Evolutionary conservation across 1,139 yeast genomes (phyloP).

Genomic region (Yamadazyma mexicana): DNA sequence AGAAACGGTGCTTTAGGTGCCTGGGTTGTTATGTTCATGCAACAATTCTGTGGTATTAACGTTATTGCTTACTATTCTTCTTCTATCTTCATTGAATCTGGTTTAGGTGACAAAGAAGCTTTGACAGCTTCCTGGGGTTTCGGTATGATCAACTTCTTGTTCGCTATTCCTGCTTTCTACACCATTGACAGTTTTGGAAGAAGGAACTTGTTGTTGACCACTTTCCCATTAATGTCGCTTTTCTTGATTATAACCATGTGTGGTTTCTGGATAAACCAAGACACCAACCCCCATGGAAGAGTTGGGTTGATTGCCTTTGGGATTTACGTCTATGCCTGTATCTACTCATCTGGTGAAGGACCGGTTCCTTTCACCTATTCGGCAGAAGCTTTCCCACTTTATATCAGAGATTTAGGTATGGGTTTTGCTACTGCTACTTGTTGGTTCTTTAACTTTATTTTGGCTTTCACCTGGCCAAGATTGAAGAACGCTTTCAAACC

Average conservation of each 20-base stretch:
- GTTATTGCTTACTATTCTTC: conserved; percentile 84
- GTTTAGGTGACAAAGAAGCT: conserved; percentile 61
- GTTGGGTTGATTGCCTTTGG: conserved; percentile 69
- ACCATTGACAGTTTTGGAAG: conserved; percentile 83
- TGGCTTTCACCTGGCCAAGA: conserved; percentile 84
- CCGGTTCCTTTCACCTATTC: conserved; percentile 90
- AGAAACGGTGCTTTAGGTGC: conserved; percentile 82
- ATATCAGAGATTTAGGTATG: conserved; percentile 84
- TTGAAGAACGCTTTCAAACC: conserved; percentile 63
- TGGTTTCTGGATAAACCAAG: conserved; percentile 64
- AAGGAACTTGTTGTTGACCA: conserved; percentile 62
- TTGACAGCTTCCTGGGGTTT: conserved; percentile 84
- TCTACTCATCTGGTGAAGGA: conserved; percentile 85
- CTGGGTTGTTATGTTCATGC: conserved; percentile 84
- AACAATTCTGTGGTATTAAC: conserved; percentile 90
- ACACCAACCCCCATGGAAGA: conserved; percentile 46
- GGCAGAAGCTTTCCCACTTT: conserved; percentile 81
- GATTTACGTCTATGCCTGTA: conserved; percentile 69
- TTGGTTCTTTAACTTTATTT: conserved; percentile 82
- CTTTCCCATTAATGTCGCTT: conserved; percentile 74
- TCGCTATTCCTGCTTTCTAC: conserved; percentile 82
- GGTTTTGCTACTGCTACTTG: conserved; percentile 81
- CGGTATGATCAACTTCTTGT: conserved; percentile 76
- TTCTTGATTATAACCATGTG: conserved; percentile 73
- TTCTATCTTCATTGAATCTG: conserved; percentile 67